Conservation (phyloP, 768 basidiomycete genomes). For the Auricularia cornea region DNA sequence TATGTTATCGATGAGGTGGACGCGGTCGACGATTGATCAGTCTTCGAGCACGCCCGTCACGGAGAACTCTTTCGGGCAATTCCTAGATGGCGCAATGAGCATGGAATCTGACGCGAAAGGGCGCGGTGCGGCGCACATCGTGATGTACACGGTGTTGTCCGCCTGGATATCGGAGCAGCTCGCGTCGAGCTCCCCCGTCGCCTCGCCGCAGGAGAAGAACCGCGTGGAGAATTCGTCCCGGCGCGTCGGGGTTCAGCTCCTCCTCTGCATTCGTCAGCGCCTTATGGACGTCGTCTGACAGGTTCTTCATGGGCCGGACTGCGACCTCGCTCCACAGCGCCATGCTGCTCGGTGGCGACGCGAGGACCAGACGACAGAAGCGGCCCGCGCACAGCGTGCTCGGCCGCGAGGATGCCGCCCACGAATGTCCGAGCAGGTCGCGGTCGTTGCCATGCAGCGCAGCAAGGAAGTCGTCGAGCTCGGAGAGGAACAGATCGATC, state of each 20-base stretch:
- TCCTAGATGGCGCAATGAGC: neutral
- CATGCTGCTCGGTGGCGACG: neutral
- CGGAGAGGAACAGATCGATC: conserved; percentile 6
- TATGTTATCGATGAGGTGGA: conserved; percentile 10
- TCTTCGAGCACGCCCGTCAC: neutral
- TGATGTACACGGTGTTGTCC: conserved; percentile 2
- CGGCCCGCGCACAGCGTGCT: conserved; percentile 3
- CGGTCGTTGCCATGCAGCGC: conserved; percentile 8
- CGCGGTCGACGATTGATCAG: conserved; percentile 2
- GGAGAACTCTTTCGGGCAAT: conserved; percentile 5
- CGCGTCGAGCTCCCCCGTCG: neutral
- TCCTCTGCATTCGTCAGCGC: conserved; percentile 1
- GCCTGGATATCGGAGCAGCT: neutral
- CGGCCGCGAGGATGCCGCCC: conserved; percentile 5
- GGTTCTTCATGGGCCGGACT: neutral
- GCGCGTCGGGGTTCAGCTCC: neutral
- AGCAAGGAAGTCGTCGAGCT: conserved; percentile 4
- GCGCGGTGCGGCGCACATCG: neutral
- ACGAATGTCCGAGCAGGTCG: conserved; percentile 5
- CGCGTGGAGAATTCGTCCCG: conserved; percentile 1
- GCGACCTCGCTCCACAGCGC: conserved; percentile 1
- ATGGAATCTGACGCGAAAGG: neutral
- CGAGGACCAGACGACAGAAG: conserved; percentile 1
- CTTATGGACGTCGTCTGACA: conserved; percentile 2
- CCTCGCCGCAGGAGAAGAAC: neutral